Conservation (phyloP, 2,329 filamentous ascomycete species). For the Delphinella strobiligena region DNA sequence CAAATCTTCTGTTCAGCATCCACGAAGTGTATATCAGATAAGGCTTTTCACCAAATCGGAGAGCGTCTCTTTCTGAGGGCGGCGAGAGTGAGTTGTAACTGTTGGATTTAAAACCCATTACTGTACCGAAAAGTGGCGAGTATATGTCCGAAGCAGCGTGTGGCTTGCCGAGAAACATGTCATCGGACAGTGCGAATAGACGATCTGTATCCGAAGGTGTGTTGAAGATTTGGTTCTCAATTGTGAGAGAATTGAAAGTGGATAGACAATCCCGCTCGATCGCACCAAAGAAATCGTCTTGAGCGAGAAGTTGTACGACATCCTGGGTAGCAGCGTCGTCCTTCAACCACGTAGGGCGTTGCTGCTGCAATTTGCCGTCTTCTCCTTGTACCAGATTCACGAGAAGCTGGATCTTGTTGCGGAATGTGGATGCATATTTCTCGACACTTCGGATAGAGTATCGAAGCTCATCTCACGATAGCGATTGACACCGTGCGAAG, state of each 20-base stretch:
- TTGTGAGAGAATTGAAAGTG: conserved; percentile 33
- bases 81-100: conserved; percentile 27
- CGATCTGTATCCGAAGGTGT: conserved; percentile 28
- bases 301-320: conserved; percentile 26
- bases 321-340: conserved; percentile 19
- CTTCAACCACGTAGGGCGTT: conserved; percentile 28
- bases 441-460: conserved; percentile 33
- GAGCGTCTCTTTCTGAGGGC: conserved; percentile 21
- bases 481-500: conserved; percentile 29
- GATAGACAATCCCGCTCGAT: conserved; percentile 27
- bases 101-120: conserved; percentile 32
- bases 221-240: conserved; percentile 33
- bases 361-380: conserved; percentile 12
- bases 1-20: conserved; percentile 33
- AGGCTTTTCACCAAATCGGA: conserved; percentile 32
- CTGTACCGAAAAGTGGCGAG: conserved; percentile 31
- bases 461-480: conserved; percentile 34
- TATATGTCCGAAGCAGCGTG: conserved; percentile 33
- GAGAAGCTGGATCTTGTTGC: conserved; percentile 32
- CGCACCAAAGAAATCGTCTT: conserved; percentile 32
- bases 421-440: conserved; percentile 27
- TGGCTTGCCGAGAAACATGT: conserved; percentile 31
- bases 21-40: conserved; percentile 34
- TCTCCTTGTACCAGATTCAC: conserved; percentile 27
- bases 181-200: conserved; percentile 32